phyloP scores from a whole-genome alignment of 768 basidiomycete species.

The Suillus lakei region DNA sequence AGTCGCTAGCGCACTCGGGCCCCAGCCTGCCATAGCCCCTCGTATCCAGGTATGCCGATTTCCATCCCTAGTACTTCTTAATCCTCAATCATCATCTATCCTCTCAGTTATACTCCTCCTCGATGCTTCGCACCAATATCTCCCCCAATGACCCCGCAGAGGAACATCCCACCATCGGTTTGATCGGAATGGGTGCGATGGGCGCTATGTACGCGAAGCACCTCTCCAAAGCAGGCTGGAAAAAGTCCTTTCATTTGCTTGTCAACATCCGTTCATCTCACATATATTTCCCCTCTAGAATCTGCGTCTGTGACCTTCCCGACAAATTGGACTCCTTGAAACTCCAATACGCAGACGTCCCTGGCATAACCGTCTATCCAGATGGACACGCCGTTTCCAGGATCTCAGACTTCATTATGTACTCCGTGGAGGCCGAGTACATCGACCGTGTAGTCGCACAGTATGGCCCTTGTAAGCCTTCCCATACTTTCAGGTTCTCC shows the following conservation, averaged over 20 bases:
- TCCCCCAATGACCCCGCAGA: constrained; percentile 41
- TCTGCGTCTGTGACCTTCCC: constrained; percentile 88
- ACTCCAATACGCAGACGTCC: constrained; percentile 58
- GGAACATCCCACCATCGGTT: constrained; percentile 79
- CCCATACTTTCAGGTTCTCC: neutral
- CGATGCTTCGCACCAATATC: constrained; percentile 31
- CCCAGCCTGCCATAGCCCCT: neutral
- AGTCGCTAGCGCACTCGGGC: neutral
- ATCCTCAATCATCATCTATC: neutral
- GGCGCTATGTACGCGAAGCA: constrained; percentile 88
- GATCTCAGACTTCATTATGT: constrained; percentile 91
- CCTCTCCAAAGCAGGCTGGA: constrained; percentile 84
- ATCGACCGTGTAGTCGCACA: constrained; percentile 82
- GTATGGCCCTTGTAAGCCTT: constrained; percentile 85
- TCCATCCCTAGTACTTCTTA: neutral
- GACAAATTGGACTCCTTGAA: constrained; percentile 69
- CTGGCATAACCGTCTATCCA: constrained; percentile 68
- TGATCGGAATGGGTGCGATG: constrained; percentile 99
- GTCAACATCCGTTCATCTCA: constrained; percentile 14
- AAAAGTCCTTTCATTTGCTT: constrained; percentile 55
- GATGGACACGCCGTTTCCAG: constrained; percentile 91
- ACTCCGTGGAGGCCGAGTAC: constrained; percentile 92
- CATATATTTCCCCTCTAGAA: constrained; percentile 48
- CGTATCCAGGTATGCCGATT: neutral
- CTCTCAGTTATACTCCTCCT: neutral